phyloP scores from a whole-genome alignment of 352 stramenopile genomes.

The Ophiocytium majus region DNA sequence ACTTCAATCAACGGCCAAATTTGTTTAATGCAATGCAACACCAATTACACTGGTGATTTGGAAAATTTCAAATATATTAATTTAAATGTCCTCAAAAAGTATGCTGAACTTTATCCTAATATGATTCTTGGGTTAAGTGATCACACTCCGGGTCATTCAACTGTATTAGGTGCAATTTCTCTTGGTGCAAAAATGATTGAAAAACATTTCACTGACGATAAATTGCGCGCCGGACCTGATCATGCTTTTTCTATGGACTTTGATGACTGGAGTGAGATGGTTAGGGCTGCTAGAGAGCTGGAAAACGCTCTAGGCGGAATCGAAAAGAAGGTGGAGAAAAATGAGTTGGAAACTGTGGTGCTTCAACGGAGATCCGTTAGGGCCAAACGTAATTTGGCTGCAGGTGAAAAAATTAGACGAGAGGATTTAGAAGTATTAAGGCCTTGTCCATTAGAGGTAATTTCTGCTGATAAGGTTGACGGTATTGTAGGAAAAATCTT shows the following conservation, averaged over 20 bases:
- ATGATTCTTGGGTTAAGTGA: background rate
- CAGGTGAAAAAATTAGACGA: background rate
- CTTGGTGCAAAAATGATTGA: conserved; percentile 8
- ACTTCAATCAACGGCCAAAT: background rate
- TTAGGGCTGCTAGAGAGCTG: background rate
- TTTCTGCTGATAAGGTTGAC: too few relatives aligned
- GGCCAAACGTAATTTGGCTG: background rate
- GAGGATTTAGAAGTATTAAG: too few relatives aligned
- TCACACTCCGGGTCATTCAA: background rate
- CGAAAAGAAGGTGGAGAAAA: background rate
- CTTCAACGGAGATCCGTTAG: background rate
- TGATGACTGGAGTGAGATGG: background rate
- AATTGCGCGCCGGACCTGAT: background rate
- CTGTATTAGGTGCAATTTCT: background rate
- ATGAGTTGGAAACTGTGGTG: background rate
- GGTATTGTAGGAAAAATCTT: too few relatives aligned
- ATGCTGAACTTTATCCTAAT: background rate
- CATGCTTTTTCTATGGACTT: background rate
- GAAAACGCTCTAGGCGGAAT: background rate
- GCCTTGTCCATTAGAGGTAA: too few relatives aligned
- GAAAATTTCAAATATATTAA: background rate
- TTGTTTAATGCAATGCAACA: background rate
- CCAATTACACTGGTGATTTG: background rate
- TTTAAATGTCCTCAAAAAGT: background rate
- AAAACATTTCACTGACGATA: conserved; percentile 13